phyloP scores from a whole-genome alignment of 2,329 filamentous ascomycete species.

The Ciborinia camelliae region DNA sequence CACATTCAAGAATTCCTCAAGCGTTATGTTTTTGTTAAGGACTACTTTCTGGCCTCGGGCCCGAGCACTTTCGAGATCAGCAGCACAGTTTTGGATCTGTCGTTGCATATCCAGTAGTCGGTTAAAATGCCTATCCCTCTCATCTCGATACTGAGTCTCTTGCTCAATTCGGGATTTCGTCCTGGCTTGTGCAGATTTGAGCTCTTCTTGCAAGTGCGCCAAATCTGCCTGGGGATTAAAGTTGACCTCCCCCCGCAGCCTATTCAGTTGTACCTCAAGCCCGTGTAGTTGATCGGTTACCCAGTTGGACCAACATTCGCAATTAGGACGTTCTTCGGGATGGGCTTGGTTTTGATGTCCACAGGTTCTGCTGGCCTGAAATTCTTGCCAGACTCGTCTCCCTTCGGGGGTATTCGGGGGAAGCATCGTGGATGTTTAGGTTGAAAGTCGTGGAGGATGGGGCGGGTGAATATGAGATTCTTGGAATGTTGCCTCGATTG shows the following conservation, averaged over 20 bases:
- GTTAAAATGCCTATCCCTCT: conserved; percentile 16
- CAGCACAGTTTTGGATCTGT: conserved; percentile 9
- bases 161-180: conserved; percentile 4
- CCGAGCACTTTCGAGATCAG: conserved; percentile 10
- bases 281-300: neutral
- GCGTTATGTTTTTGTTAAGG: neutral
- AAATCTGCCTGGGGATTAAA: neutral
- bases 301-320: conserved; percentile 10
- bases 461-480: neutral
- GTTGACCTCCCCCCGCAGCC: neutral
- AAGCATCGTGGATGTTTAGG: neutral
- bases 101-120: conserved; percentile 12
- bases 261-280: neutral
- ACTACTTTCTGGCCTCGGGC: neutral
- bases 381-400: conserved; percentile 5
- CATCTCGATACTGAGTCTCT: conserved; percentile 9
- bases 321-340: neutral
- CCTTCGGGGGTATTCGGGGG: neutral
- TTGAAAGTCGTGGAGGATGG: neutral
- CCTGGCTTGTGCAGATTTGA: neutral
- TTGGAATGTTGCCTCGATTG: neutral
- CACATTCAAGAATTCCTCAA: conserved; percentile 13
- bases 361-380: neutral
- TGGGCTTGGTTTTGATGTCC: neutral
- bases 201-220: neutral